Evolutionary conservation across 176 grass and related monocot genomes (phyloP), one percentile per base, ranked within the genome.

Genomic region (sorghum (Sorghum bicolor)): DNA sequence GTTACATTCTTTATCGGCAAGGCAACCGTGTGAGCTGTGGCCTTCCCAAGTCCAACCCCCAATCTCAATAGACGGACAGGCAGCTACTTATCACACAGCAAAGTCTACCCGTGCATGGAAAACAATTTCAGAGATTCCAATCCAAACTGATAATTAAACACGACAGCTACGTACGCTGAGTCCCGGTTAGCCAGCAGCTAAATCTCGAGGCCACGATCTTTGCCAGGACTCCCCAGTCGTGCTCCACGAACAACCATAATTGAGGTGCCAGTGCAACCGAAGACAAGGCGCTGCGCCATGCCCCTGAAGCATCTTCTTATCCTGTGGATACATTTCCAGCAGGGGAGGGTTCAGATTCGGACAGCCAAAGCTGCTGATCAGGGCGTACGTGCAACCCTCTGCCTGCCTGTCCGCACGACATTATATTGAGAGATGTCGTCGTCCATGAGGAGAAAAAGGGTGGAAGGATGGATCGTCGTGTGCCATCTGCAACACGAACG

Each of bases 111-210:
- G n/a, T 4, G 14, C 15, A 47, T 4, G 14, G 22, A 47, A 14
- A 52, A 28, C n/a, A 36, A 34, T 16, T 22, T 0, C 6, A 12
- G 36, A 34, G 45, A 16, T 30, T 72, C 41, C 9, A 22, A 61
- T 82, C 41, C 5, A 22, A 61, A 26, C 31, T 3, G 58, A 65
- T 65, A 52, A 66, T 66, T 65, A 52, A 66, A 74, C 84, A 86
- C 40, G 68, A 73, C 77, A 80, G 84, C 17, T 74, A n/a, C 58
- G 76, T 74, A n/a, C 58, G 76, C 52, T n/a, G 57, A 52, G n/a
- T 10, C 33, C 50, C 26, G 12, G 30, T 53, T 53, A 26, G 76
- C 30, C 5, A 86, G 64, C 84, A 86, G 67, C 67, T 86, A 38
- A 62, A 64, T 36, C 67, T 22, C 3, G 71, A 75, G 31, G 30